Percentiles rank a stretch among this genome's conserved stretches.
phyloP scores from a whole-genome alignment of 1,284 basidiomycete species.

The Cutaneotrichosporon sp. region DNA sequence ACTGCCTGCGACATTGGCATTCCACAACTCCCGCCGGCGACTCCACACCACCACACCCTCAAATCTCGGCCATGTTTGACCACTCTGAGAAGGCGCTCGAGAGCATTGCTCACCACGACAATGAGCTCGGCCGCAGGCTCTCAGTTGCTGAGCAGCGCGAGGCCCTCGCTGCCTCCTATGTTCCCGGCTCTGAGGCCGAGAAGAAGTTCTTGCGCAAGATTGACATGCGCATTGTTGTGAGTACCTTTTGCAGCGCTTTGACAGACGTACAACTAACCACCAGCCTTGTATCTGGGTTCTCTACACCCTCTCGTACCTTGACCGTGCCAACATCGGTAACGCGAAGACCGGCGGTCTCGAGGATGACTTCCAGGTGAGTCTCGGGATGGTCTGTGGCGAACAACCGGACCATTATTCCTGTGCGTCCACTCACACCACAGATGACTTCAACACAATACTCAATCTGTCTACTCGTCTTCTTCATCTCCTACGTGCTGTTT shows the following conservation, averaged over 20 bases:
- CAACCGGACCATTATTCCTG: too few relatives aligned
- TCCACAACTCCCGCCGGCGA: too few relatives aligned
- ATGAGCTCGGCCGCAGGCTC: too few relatives aligned
- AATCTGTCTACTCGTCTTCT: constrained; percentile 33
- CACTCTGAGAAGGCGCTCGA: too few relatives aligned
- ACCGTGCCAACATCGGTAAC: constrained; percentile 46
- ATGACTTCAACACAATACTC: constrained; percentile 47
- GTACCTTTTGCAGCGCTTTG: neutral
- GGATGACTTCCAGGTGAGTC: constrained; percentile 33
- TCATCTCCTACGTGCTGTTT: constrained; percentile 37
- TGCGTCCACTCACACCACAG: too few relatives aligned
- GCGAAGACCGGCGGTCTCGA: constrained; percentile 38
- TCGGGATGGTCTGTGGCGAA: too few relatives aligned
- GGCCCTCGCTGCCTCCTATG: constrained; percentile 35
- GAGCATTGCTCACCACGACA: too few relatives aligned
- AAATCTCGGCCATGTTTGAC: too few relatives aligned
- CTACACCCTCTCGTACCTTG: constrained; percentile 46
- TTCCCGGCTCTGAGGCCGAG: constrained; percentile 39
- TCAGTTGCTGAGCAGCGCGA: neutral
- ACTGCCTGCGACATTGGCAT: too few relatives aligned
- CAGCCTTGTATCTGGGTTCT: constrained; percentile 42
- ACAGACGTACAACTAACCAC: neutral
- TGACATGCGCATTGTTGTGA: constrained; percentile 39
- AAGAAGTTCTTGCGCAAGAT: constrained; percentile 40
- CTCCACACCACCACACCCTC: too few relatives aligned